Conservation (phyloP, 108 stramenopile genomes). For the Pseudonitzschia multistriata region DNA sequence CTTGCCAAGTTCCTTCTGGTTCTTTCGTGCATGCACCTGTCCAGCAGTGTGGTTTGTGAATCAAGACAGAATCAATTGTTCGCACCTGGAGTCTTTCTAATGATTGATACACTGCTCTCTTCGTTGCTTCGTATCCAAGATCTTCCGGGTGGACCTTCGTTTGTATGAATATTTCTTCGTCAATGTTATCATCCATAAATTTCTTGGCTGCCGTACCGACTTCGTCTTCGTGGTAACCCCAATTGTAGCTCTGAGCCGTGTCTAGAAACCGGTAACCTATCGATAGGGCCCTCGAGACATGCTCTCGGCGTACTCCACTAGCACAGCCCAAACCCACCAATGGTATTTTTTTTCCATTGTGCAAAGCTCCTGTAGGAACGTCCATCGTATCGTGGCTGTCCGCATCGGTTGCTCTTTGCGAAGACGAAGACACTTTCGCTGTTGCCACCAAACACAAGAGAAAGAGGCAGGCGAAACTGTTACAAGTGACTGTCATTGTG, state of each 20-base stretch:
- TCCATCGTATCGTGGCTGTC: background rate
- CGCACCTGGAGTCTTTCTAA: slow-evolving; percentile 19
- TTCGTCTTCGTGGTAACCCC: slow-evolving; percentile 58
- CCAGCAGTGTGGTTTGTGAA: slow-evolving; percentile 65
- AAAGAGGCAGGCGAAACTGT: too few species aligned
- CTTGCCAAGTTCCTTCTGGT: slow-evolving; percentile 65
- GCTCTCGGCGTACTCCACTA: slow-evolving; percentile 39
- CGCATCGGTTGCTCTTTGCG: background rate
- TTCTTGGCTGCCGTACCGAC: slow-evolving; percentile 27
- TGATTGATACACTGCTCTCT: slow-evolving; percentile 31
- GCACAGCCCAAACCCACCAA: slow-evolving; percentile 54
- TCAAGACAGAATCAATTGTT: slow-evolving; percentile 49
- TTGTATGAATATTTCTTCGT: slow-evolving; percentile 45
- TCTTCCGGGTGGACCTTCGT: slow-evolving; percentile 65
- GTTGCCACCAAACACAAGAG: background rate
- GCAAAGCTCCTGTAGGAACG: slow-evolving; percentile 42
- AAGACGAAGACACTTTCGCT: background rate
- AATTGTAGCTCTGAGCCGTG: slow-evolving; percentile 49
- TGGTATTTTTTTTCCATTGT: slow-evolving; percentile 45
- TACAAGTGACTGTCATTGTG: too few species aligned
- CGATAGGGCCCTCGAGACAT: slow-evolving; percentile 38
- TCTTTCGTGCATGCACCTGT: slow-evolving; percentile 37
- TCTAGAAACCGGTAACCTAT: slow-evolving; percentile 51
- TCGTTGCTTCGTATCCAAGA: slow-evolving; percentile 48
- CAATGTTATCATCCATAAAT: background rate